These are phyloP conservation scores for Flaveria bidentis DNA, from an alignment of 129 eudicot genomes.

Conservation along the genomic window DNA sequence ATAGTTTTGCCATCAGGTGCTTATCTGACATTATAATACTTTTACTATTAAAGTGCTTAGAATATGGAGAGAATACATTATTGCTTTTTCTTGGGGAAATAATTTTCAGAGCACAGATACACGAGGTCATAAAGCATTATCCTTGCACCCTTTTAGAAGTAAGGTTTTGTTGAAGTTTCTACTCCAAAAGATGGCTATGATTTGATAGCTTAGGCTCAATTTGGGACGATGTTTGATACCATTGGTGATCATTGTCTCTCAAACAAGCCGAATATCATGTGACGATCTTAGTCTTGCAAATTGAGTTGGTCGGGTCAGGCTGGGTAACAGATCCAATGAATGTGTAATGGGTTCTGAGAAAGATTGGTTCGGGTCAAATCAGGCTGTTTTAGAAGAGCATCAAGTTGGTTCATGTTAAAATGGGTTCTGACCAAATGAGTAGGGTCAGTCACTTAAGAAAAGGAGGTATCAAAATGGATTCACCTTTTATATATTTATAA, in stretches of 20 bases:
- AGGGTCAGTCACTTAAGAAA: too few relatives aligned
- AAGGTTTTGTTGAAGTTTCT: constrained; percentile 19
- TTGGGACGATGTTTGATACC: too few relatives aligned
- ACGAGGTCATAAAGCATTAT: constrained; percentile 17
- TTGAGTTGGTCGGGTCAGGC: too few relatives aligned
- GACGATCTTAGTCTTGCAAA: too few relatives aligned
- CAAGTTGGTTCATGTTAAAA: too few relatives aligned
- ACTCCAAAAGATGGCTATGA: background rate
- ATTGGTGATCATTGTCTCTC: background rate
- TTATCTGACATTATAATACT: background rate
- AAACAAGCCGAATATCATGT: constrained; percentile 5
- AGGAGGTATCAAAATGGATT: too few relatives aligned
- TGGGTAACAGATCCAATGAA: too few relatives aligned
- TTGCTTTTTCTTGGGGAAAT: constrained; percentile 9
- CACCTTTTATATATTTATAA: too few relatives aligned
- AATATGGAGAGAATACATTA: background rate
- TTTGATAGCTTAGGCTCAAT: background rate
- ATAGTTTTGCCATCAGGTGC: background rate
- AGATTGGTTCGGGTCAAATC: too few relatives aligned
- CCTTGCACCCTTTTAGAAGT: constrained; percentile 10
- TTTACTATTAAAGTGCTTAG: constrained; percentile 5
- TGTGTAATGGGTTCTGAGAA: too few relatives aligned
- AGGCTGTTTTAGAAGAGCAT: too few relatives aligned
- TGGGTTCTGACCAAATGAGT: too few relatives aligned
- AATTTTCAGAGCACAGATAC: background rate